Evolutionary conservation across 768 basidiomycete species (phyloP), one percentile per base, ranked within the genome.

Genomic region (Pseudohyphozyma bogoriensis): DNA sequence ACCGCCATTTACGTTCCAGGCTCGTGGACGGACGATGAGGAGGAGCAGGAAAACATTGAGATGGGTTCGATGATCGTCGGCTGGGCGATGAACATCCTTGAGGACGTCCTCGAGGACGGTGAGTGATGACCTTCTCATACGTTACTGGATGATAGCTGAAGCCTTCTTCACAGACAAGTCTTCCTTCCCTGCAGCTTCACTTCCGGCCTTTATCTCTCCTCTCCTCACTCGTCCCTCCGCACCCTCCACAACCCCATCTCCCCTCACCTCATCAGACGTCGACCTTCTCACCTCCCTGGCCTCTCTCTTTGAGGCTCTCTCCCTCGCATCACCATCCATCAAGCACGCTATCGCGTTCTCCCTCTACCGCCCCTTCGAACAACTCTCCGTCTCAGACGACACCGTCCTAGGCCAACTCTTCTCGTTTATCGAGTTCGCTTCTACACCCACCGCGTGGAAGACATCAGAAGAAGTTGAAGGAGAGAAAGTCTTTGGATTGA

Each of bases 401-500:
- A 35, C 40, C 8, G 29, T 62, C 16, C 60, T 71, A 12, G 28
- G 44, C 1, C 58, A 36, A 12, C 58, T 71, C 33, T 49, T 70
- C 51, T 39, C 56, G 4, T 67, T 69, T 44, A 52, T 70, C 37
- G 49, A 70, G 18, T 26, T 22, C 15, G 59, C 61, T 1, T 10
- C 32, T 0, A 29, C 66, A 2, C 68, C 66, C 3, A 4, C 52
- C 2, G 11, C n/a, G 31, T 71, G 70, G 70, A 1, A 51, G 0
- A 18, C 40, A 6, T 37, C 42, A 0, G 28, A 33, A 2, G 5
- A 32, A 12, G 51, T 55, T 11, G 57, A 68, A 12, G 47, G 32
- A 7, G 22, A n/a, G 12, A 70, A 69, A 71, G 78, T 80, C 3
- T 85, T 92, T 63, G 82, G 83, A 65, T 80, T 84, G 32, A 88